phyloP scores from a whole-genome alignment of 2,329 filamentous ascomycete species.

The Immersiporthe knoxdaviesiana region DNA sequence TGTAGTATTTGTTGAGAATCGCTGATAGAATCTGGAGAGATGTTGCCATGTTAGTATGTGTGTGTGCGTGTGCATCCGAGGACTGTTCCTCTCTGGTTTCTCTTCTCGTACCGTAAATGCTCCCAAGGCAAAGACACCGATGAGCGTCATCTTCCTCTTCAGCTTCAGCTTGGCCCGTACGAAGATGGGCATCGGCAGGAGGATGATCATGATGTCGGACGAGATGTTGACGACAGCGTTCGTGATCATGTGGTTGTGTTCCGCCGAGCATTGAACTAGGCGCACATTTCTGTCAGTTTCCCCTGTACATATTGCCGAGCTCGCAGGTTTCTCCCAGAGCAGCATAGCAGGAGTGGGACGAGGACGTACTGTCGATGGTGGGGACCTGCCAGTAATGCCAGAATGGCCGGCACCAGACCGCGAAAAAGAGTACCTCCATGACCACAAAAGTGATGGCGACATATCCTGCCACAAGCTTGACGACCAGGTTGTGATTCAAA shows the following conservation, averaged over 20 bases:
- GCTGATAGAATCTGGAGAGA: constrained; percentile 55
- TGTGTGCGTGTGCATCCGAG: constrained; percentile 7
- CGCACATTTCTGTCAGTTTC: neutral
- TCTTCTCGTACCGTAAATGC: constrained; percentile 49
- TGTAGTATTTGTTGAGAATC: constrained; percentile 52
- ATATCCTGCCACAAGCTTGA: constrained; percentile 55
- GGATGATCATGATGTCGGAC: constrained; percentile 62
- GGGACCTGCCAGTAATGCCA: constrained; percentile 61
- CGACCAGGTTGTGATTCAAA: constrained; percentile 49
- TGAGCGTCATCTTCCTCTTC: constrained; percentile 58
- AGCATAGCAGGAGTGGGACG: neutral
- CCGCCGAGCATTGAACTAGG: constrained; percentile 59
- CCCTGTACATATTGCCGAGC: neutral
- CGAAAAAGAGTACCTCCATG: constrained; percentile 54
- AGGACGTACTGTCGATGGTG: constrained; percentile 48
- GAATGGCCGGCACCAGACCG: constrained; percentile 61
- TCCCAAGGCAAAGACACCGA: constrained; percentile 49
- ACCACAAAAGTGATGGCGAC: constrained; percentile 51
- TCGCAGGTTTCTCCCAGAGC: too few relatives aligned
- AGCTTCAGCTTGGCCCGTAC: constrained; percentile 51
- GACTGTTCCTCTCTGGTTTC: too few relatives aligned
- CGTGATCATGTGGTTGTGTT: constrained; percentile 60
- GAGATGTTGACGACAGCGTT: constrained; percentile 63
- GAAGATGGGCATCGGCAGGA: constrained; percentile 59
- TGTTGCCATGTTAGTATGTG: neutral